These are phyloP conservation scores for Phytopythium helicoides DNA, from an alignment of 352 stramenopile species.

Conservation along the genomic window DNA sequence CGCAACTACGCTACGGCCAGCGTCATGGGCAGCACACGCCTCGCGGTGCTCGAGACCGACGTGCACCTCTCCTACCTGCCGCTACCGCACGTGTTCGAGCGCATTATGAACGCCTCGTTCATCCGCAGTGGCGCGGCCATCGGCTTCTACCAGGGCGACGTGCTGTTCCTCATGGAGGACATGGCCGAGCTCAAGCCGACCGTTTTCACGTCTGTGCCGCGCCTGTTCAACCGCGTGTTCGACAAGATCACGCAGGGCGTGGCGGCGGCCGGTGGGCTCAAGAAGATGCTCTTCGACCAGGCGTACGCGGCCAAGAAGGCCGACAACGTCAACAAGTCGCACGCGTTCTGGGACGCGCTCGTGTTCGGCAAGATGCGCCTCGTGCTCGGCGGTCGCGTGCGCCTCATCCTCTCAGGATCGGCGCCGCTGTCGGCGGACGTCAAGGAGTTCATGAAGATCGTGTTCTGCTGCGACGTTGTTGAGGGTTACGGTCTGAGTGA, in stretches of 20 bases:
- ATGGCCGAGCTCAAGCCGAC: slow-evolving; percentile 90
- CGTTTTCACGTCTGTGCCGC: slow-evolving; percentile 92
- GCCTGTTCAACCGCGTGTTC: slow-evolving; percentile 97
- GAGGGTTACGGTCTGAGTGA: slow-evolving; percentile 97
- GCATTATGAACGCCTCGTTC: slow-evolving; percentile 87
- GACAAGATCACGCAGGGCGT: slow-evolving; percentile 93
- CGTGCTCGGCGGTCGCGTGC: slow-evolving; percentile 92
- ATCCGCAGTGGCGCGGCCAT: slow-evolving; percentile 73
- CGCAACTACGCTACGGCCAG: slow-evolving; percentile 49
- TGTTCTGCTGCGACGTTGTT: slow-evolving; percentile 90
- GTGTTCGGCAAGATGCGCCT: slow-evolving; percentile 95
- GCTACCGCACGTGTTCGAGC: slow-evolving; percentile 96
- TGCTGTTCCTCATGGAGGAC: slow-evolving; percentile 92
- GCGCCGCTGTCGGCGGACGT: slow-evolving; percentile 91
- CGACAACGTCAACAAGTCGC: slow-evolving; percentile 37
- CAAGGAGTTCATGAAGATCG: slow-evolving; percentile 96
- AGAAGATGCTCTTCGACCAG: slow-evolving; percentile 72
- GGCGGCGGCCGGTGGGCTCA: slow-evolving; percentile 43
- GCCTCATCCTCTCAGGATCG: slow-evolving; percentile 91
- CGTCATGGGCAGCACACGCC: slow-evolving; percentile 18
- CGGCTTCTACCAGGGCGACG: slow-evolving; percentile 85
- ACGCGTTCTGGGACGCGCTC: slow-evolving; percentile 92
- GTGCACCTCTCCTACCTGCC: slow-evolving; percentile 96
- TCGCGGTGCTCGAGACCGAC: slow-evolving; percentile 51
- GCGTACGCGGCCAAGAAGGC: slow-evolving; percentile 58